Base-by-base conservation (phyloP, 352 stramenopile genomes). In the Halophytophthora batemanensis region DNA sequence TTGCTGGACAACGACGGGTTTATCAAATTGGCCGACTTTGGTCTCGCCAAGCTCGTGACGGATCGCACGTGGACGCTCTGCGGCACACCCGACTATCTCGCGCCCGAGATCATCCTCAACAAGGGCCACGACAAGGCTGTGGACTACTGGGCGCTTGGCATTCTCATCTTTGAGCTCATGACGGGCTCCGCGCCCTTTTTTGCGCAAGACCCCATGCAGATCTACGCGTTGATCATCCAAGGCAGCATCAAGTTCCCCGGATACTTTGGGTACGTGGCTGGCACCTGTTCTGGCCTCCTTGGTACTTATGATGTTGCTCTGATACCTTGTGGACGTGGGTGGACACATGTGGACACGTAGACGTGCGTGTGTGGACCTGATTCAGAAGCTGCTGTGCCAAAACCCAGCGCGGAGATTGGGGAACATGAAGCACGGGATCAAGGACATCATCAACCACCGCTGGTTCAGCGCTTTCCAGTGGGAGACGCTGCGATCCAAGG, bases 21-120 rank as follows among this genome's bases (percentile, higher is more conserved):
- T 53, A 87, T 97, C 47, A 96, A 97, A 44, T 64, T 97, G 14
- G 81, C 78, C 5, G 90, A 97, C 50, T 97, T 98, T 66, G 88
- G 92, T 0, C 82, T 97, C 29, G 92, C 90, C 6, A 97, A 97
- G 59, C 66, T 96, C 36, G 73, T 96, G 40, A 88, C 65, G 1
- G 74, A 94, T 23, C 62, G 76, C 6, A 97, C 89, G 14, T 97
- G 82, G 82, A 97, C 88, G 6, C 59, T 96, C 19, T 98, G 91
- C 46, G 91, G 91, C 8, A 98, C 91, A 11, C 93, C 90, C 12
- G 88, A 97, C 50, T 98, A 98, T 58, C 62, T 97, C 13, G 88
- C 92, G 1, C 90, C 92, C 1, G 91, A 98, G 56, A 97, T 98
- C 56, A 95, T 97, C 42, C 64, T 94, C 41, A 95, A 86, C 66